Base-by-base conservation (phyloP, 768 basidiomycete genomes). In the Pulveroboletus sp. region DNA sequence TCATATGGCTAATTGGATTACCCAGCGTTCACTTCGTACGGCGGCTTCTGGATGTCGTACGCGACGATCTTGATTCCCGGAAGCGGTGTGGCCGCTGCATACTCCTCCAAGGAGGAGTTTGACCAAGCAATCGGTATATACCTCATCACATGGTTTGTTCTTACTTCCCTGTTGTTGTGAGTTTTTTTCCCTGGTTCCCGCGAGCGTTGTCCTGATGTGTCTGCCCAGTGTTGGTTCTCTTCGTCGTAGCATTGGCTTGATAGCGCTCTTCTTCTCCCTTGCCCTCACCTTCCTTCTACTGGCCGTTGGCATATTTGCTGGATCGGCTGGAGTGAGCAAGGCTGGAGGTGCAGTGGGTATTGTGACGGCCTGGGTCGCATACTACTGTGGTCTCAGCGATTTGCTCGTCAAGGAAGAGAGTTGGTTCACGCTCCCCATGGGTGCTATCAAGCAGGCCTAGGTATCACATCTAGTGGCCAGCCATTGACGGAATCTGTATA, bases 21-120 rank as follows among this genome's bases (percentile, higher is more conserved):
- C 4, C 21, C 53, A 85, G 90, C 89, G 0, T 93, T 92, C 75
- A 74, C 81, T 0, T 85, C 85, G 1, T 94, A 87, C 52, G 91
- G 91, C 20, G 87, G 83, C 3, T 94, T 93, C 75, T 94, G 90
- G 90, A 72, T 93, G 71, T 90, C 90, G 5, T 93, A 81, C 41
- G 88, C 81, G 5, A 72, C 79, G 0, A 82, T 94, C 57, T 67
- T 85, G 60, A 76, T 90, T 40, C 91, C 91, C 2, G 75, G 77
- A 23, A 78, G 77, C 5, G 89, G 89, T 13, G 75, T 92, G 39
- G 11, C 56, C 5, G 62, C 73, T 0, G 78, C 89, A 0, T 92
- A 84, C 59, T 41, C 56, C 0, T 43, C 52, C 0, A 42, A 45
- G 0, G 58, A 60, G 0, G 76, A 83, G 58, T 61, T 85, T 12